Evolutionary conservation across 306 rosid species (phyloP).

Genomic region (Ormosia emarginata): DNA sequence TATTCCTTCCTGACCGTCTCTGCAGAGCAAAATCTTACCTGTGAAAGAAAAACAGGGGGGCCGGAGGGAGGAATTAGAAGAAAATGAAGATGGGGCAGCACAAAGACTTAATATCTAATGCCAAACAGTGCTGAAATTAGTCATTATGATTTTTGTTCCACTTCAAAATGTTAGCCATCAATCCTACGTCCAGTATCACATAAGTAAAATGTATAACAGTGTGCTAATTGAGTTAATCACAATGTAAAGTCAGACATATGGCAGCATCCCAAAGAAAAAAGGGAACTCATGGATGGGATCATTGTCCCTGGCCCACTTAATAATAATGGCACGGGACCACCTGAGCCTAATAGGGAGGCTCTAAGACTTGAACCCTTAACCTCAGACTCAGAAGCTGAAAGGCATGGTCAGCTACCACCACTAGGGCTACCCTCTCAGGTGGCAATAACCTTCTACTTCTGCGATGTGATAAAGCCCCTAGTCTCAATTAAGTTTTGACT

Average conservation of each 20-base stretch:
- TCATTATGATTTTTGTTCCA: constrained; percentile 13
- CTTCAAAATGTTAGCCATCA: constrained; percentile 14
- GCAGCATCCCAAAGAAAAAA: neutral
- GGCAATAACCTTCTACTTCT: neutral
- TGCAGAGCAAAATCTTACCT: constrained; percentile 85
- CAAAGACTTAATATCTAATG: neutral
- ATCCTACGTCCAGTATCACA: neutral
- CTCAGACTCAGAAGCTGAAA: neutral
- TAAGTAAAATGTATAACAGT: neutral
- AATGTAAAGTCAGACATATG: neutral
- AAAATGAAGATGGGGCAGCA: neutral
- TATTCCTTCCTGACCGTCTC: constrained; percentile 72
- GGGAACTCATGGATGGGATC: neutral
- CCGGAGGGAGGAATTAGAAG: neutral
- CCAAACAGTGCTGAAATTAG: constrained; percentile 3
- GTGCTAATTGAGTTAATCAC: neutral
- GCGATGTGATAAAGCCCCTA: neutral
- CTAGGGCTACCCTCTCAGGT: neutral
- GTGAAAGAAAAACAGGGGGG: constrained; percentile 20
- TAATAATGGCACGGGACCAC: neutral
- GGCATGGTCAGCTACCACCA: neutral
- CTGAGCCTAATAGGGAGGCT: neutral
- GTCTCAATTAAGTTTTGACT: neutral
- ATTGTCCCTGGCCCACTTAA: neutral
- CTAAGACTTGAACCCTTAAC: neutral